Conservation (phyloP, 2,329 filamentous ascomycete species). For the Knoxdaviesia proteae region DNA sequence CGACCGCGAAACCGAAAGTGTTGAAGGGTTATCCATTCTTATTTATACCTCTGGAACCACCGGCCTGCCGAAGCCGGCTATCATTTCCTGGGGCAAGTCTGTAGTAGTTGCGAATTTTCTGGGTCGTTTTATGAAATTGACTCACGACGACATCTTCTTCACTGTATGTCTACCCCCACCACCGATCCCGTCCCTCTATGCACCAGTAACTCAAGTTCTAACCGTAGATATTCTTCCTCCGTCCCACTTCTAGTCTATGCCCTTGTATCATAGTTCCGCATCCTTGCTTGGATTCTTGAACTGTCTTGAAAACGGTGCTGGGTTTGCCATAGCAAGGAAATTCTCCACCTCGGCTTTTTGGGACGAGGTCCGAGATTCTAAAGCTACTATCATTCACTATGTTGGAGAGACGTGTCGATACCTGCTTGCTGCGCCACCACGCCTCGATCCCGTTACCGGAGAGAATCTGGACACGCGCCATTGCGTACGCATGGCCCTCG, state of each 20-base stretch:
- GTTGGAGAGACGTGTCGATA: conserved; percentile 79
- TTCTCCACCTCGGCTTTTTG: conserved; percentile 66
- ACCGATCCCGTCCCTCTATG: not conserved
- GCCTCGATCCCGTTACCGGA: conserved; percentile 40
- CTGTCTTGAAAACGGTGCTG: conserved; percentile 37
- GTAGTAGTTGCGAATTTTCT: conserved; percentile 31
- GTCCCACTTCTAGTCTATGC: conserved; percentile 43
- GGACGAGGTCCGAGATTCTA: conserved; percentile 47
- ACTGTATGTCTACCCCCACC: conserved; percentile 28
- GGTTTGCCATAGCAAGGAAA: conserved; percentile 52
- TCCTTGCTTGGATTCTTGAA: conserved; percentile 46
- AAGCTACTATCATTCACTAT: conserved; percentile 65
- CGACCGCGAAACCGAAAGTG: conserved; percentile 25
- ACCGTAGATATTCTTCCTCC: not conserved
- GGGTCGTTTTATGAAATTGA: conserved; percentile 33
- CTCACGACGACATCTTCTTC: conserved; percentile 47
- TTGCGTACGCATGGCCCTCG: conserved; percentile 53
- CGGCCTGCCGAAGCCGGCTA: conserved; percentile 60
- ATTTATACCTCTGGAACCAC: conserved; percentile 81
- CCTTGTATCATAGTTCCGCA: conserved; percentile 71
- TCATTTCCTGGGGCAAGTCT: conserved; percentile 52
- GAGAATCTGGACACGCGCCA: conserved; percentile 53
- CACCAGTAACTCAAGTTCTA: conserved; percentile 2
- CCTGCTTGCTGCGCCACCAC: conserved; percentile 44
- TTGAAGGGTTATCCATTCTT: conserved; percentile 43